Percentiles rank a stretch among this genome's conserved stretches.
These are phyloP conservation scores for Caryopteris hybrid DNA, from an alignment of 305 asterid species.

Conservation along the genomic window DNA sequence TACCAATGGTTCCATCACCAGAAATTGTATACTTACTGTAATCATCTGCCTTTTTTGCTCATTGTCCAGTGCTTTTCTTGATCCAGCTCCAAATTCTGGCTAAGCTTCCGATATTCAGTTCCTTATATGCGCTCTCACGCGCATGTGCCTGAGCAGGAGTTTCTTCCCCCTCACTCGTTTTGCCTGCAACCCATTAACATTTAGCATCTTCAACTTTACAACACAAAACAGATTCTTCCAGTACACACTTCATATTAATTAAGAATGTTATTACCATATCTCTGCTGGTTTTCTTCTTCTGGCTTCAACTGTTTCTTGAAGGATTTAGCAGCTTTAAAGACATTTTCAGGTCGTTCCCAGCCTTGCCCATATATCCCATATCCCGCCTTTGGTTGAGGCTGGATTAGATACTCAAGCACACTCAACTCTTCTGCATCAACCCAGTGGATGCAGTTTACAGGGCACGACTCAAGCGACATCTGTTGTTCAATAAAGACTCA, in stretches of 20 bases:
- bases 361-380: constrained; percentile 67
- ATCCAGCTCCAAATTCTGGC: constrained; percentile 42
- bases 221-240: not conserved
- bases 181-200: constrained; percentile 16
- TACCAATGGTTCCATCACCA: not conserved
- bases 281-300: constrained; percentile 20
- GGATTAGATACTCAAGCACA: constrained; percentile 46
- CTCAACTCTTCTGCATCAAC: constrained; percentile 45
- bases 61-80: constrained; percentile 21
- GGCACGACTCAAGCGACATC: constrained; percentile 59
- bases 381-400: constrained; percentile 49
- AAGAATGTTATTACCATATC: constrained; percentile 20
- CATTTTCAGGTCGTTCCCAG: constrained; percentile 63
- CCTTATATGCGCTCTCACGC: constrained; percentile 32
- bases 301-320: constrained; percentile 34
- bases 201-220: not conserved
- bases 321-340: constrained; percentile 57
- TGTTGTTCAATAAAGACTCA: constrained; percentile 9
- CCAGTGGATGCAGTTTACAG: constrained; percentile 64
- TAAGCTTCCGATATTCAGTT: constrained; percentile 25
- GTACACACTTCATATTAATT: no score
- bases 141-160: constrained; percentile 47
- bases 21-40: not conserved
- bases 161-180: constrained; percentile 28
- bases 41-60: constrained; percentile 6